Conservation (phyloP, 164 flowering plant species). For the Tetracentron sinense region DNA sequence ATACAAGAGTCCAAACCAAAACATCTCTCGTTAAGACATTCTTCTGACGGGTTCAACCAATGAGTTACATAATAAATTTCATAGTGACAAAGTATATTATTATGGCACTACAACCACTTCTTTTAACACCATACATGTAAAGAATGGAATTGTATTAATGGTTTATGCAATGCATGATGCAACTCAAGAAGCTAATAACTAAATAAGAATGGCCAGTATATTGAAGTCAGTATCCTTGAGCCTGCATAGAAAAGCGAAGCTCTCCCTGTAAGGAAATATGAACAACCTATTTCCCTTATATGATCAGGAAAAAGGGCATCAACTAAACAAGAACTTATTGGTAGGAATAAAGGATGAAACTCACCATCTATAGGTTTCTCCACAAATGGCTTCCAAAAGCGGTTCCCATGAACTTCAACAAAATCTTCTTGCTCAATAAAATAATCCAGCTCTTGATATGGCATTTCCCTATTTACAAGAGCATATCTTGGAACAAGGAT, state of each 20-base stretch:
- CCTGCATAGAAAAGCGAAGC: background rate
- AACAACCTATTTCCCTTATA: background rate
- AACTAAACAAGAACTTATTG: background rate
- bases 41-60: too few species aligned
- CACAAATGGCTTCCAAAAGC: conserved; percentile 99
- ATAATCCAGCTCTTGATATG: conserved; percentile 80
- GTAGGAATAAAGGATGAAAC: conserved; percentile 7
- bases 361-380: conserved; percentile 97
- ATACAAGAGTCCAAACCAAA: too few species aligned
- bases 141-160: background rate
- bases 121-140: background rate
- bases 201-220: background rate
- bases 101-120: too few species aligned
- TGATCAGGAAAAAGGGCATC: background rate
- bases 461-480: conserved; percentile 80
- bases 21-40: too few species aligned
- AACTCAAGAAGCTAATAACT: background rate
- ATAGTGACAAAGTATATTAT: too few species aligned
- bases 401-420: conserved; percentile 93
- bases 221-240: background rate
- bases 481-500: conserved; percentile 97
- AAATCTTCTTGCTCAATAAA: conserved; percentile 96
- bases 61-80: too few species aligned
- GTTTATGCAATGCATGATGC: background rate
- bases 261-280: background rate